Percentiles rank a stretch among this genome's conserved stretches.
Evolutionary conservation across 2,329 filamentous ascomycete species (phyloP).

Genomic region (Elsinoe perseae): DNA sequence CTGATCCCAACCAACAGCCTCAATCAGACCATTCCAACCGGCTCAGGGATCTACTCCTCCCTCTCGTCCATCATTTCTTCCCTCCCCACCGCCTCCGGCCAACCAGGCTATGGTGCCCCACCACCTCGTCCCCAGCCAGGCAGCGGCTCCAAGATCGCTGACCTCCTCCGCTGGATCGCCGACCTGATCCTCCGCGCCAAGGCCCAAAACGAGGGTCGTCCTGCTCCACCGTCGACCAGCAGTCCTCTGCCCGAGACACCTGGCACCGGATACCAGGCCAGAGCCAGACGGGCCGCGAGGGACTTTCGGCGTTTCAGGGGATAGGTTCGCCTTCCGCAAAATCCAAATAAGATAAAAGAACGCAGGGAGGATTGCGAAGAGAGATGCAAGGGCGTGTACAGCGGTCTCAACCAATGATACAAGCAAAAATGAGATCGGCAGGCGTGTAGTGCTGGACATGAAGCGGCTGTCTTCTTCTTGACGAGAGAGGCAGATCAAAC

Average conservation of each 20-base stretch:
- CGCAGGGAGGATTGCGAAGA: not conserved
- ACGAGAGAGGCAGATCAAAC: not conserved
- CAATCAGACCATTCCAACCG: slow-evolving; percentile 14
- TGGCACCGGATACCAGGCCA: not conserved
- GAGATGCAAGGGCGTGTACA: not conserved
- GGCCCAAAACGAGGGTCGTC: not conserved
- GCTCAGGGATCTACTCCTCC: slow-evolving; percentile 8
- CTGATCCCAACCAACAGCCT: slow-evolving; percentile 17
- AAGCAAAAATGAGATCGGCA: not conserved
- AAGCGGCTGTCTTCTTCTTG: not conserved
- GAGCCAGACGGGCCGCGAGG: not conserved
- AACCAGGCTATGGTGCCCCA: slow-evolving; percentile 8
- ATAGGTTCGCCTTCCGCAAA: not conserved
- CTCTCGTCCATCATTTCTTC: slow-evolving; percentile 15
- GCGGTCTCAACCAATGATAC: not conserved
- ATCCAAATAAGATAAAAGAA: not conserved
- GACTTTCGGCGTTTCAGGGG: not conserved
- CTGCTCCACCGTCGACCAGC: not conserved
- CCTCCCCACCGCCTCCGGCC: not conserved
- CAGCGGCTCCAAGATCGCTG: slow-evolving; percentile 11
- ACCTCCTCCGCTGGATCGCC: slow-evolving; percentile 15
- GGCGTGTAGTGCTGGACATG: slow-evolving; percentile 9
- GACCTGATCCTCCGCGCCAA: slow-evolving; percentile 8
- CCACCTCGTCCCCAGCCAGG: slow-evolving; percentile 12
- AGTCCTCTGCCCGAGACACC: not conserved